Evolutionary conservation across 2,329 filamentous ascomycete species (phyloP).

Genomic region (Ceratocystis lukuohia): DNA sequence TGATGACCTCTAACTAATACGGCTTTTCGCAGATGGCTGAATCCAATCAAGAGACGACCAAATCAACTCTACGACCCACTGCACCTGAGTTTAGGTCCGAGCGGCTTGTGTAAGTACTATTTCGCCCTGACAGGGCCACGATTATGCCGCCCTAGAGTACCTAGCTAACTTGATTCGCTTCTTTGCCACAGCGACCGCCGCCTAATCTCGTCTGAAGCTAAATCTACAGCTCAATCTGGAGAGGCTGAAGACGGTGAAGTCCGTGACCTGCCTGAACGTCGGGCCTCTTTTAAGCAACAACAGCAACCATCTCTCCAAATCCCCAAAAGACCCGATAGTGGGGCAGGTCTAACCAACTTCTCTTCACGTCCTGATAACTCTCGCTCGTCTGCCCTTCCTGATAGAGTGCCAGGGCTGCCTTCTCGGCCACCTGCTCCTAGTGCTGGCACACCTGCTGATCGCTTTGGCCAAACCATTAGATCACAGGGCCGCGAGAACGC

Average conservation of each 20-base stretch:
- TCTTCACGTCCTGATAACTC: not conserved
- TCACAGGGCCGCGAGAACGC: not conserved
- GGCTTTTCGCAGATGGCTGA: not conserved
- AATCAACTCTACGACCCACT: conserved; percentile 40
- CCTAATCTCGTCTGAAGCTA: not conserved
- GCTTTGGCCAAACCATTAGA: conserved; percentile 8
- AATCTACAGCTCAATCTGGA: conserved; percentile 22
- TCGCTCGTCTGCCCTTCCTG: not conserved
- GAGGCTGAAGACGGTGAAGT: conserved; percentile 64
- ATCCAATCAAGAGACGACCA: conserved; percentile 8
- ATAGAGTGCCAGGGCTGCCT: conserved; percentile 12
- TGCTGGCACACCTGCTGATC: conserved; percentile 18
- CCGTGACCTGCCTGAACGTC: conserved; percentile 16
- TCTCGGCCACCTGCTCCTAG: conserved; percentile 20
- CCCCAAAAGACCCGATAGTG: conserved; percentile 16
- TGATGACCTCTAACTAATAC: too few relatives aligned
- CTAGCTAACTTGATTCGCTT: too few relatives aligned
- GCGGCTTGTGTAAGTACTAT: conserved; percentile 25
- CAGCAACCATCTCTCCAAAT: conserved; percentile 16
- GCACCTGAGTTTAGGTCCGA: conserved; percentile 53
- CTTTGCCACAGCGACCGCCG: conserved; percentile 2
- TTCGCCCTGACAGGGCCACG: too few relatives aligned
- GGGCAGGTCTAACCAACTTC: not conserved
- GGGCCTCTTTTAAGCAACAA: conserved; percentile 26
- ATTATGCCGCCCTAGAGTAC: too few relatives aligned